Base-by-base conservation (phyloP, 2,329 filamentous ascomycete genomes). In the Geosmithia morbida region DNA sequence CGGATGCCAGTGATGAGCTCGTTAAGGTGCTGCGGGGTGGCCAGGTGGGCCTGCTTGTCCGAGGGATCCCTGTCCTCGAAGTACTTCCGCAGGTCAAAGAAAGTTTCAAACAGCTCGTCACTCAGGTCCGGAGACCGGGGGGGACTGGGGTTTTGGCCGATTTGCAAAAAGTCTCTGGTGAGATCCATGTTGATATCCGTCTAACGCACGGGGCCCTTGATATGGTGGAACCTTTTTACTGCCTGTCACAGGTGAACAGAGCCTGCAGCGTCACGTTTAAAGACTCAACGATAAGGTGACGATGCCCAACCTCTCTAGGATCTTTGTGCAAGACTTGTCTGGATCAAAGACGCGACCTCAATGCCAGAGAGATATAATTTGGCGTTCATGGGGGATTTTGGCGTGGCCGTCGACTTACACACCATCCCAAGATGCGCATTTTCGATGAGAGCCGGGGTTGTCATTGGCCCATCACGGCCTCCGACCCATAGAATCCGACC, bases 181-280 rank as follows among this genome's bases (percentile, higher is more conserved):
- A 50, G 55, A 63, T 60, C 59, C 62, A 64, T 64, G 58, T 60
- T 64, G 62, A 62, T 60, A 55, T 60, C 56, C 57, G 61, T 65
- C 57, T 64, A 64, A 64, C 63, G 64, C 63, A 65, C 61, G 60
- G 57, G 49, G 51, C 46, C 41, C 48, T 46, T 57, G 53, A 61
- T 58, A 58, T 63, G 61, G 63, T 66, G 63, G 63, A 64, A 66
- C 63, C 63, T 63, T 61, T 63, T 61, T 59, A 55, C 57, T 61
- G 54, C 53, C 53, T 58, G 53, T 52, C 50, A 54, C 44, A 56
- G 61, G 56, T 60, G 59, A 62, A 63, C 59, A 60, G 61, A 59
- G 54, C 60, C 55, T 56, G 59, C 56, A 59, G 58, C 56, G 59
- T 50, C 42, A 41, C 48, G 58, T 62, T 59, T 59, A 57, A 59